Evolutionary conservation across 371 early-diverging fungal genomes (phyloP), one percentile per base, ranked within the genome.

Genomic region (Nematocida ausubeli): DNA sequence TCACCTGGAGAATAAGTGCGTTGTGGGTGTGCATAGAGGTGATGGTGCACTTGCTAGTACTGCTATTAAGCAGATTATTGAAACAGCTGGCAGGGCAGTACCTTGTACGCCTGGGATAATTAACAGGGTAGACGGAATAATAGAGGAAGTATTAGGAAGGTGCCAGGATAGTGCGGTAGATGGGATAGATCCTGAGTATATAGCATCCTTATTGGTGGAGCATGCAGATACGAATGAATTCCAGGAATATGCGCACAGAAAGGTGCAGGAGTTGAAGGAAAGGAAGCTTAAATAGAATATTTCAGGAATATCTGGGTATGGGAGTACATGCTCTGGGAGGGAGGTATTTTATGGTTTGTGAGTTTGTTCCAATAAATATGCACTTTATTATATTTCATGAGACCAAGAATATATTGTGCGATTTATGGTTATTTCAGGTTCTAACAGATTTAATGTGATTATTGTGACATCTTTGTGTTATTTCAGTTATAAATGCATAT

Each of bases 101-200:
- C 44, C 64, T 6, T 35, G 49, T 37, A 14, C 52, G 4, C 52
- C 67, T 9, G 67, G 52, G 4, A 49, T 75, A 6, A 16, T 75
- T n/a, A 75, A 75, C 49, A 28, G 78, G 32, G 32, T 75, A 35
- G 67, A 75, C 40, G 52, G 39, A 5, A 40, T 75, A 19, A 64
- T 64, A n/a, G 65, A 75, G n/a, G 35, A 37, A 22, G 54, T 75
- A 16, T 47, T 75, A 2, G 5, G 12, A 1, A 14, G 16, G 16
- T 44, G 47, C 47, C 0, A 30, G 16, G 32, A 39, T 9, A 26
- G 14, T 6, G n/a, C 9, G 16, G 73, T 16, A 5, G 14, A 9
- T 16, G 60, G 24, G 16, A 44, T 44, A 44, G 19, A 44, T 14
- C 47, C 47, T 14, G 37, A 7, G 35, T 12, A 22, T 19, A 39